Conservation (phyloP, 208 protist genomes). For the Trypanosoma avium region DNA sequence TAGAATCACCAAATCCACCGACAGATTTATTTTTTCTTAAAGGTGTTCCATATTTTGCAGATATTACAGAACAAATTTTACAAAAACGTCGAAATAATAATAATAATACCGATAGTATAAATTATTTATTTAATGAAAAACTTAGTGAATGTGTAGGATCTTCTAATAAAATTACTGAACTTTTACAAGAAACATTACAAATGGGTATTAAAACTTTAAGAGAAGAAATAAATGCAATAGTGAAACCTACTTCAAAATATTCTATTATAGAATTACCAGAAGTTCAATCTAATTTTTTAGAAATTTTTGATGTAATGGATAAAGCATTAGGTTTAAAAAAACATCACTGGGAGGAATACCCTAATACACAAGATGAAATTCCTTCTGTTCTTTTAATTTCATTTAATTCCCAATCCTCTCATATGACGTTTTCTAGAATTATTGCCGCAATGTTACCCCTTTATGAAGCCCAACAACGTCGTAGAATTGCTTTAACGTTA, state of each 20-base stretch:
- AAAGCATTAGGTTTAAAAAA: conserved; percentile 28
- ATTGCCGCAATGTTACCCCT: conserved; percentile 64
- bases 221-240: conserved; percentile 25
- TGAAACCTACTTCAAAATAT: conserved; percentile 1
- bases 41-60: conserved; percentile 58
- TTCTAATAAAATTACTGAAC: conserved; percentile 13
- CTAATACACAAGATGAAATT: neutral
- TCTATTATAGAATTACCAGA: conserved; percentile 41
- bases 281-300: conserved; percentile 50
- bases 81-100: conserved; percentile 28
- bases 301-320: conserved; percentile 53
- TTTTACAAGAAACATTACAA: conserved; percentile 27
- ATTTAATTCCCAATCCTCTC: conserved; percentile 38
- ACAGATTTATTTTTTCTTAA: conserved; percentile 62
- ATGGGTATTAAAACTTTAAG: conserved; percentile 24
- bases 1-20: conserved; percentile 60
- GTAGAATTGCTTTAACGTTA: conserved; percentile 32
- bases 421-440: conserved; percentile 66
- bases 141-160: conserved; percentile 27
- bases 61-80: conserved; percentile 29
- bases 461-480: conserved; percentile 50
- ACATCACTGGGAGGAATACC: conserved; percentile 15
- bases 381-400: conserved; percentile 69
- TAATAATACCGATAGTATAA: no score
- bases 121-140: neutral